Evolutionary conservation across 495 filamentous ascomycete species (phyloP).

Genomic region (Neurospora pannonica): DNA sequence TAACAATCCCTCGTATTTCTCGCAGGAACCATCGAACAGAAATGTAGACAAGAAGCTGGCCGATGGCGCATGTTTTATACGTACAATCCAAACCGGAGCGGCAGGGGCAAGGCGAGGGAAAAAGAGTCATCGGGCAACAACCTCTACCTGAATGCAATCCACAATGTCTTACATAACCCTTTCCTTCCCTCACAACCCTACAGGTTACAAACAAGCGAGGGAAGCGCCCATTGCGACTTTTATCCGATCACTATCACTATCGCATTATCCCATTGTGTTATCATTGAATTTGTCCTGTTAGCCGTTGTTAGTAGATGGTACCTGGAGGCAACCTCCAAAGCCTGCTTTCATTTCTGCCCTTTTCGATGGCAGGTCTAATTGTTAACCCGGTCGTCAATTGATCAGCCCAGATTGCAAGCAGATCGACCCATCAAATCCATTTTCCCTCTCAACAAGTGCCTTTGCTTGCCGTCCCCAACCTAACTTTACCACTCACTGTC

Average conservation of each 20-base stretch:
- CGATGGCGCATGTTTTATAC: neutral
- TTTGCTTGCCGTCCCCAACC: neutral
- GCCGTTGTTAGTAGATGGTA: neutral
- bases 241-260: neutral
- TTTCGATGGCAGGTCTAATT: neutral
- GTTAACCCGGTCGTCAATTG: conserved; percentile 9
- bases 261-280: neutral
- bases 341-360: neutral
- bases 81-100: neutral
- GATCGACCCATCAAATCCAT: conserved; percentile 20
- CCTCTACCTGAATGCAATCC: neutral
- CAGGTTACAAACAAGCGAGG: neutral
- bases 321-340: neutral
- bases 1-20: neutral
- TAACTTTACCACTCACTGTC: neutral
- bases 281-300: neutral
- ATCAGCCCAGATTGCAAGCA: conserved; percentile 26
- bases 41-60: neutral
- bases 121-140: neutral
- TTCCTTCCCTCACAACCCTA: neutral
- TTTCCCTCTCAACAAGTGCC: neutral
- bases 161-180: neutral
- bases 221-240: neutral
- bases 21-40: neutral
- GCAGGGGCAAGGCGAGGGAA: neutral